Conservation (phyloP, 345 rosid species). For the Adansonia digitata region DNA sequence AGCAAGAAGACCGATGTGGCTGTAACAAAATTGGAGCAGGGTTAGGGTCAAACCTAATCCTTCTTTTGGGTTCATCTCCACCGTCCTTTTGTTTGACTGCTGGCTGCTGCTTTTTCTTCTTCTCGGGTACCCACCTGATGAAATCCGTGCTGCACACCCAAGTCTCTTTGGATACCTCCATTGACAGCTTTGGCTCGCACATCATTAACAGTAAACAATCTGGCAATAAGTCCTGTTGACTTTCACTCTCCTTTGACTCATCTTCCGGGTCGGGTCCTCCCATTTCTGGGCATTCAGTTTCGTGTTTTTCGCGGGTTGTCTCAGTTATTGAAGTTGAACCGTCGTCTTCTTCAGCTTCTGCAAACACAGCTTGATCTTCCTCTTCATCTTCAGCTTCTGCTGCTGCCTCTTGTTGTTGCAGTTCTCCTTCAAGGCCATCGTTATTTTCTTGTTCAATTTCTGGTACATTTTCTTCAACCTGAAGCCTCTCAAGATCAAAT, state of each 20-base stretch:
- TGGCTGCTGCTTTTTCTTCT: slow-evolving; percentile 27
- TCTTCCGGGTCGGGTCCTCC: slow-evolving; percentile 32
- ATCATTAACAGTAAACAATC: slow-evolving; percentile 87
- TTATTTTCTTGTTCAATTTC: background rate
- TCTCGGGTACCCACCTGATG: slow-evolving; percentile 61
- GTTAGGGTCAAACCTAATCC: slow-evolving; percentile 36
- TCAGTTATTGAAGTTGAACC: background rate
- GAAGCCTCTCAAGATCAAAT: background rate
- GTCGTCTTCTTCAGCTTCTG: background rate
- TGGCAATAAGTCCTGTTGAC: slow-evolving; percentile 40
- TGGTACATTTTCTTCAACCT: background rate
- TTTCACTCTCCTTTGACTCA: slow-evolving; percentile 34
- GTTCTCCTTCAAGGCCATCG: background rate
- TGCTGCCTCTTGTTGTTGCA: slow-evolving; percentile 8
- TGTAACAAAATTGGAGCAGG: slow-evolving; percentile 28
- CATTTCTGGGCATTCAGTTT: slow-evolving; percentile 18
- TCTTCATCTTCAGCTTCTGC: background rate
- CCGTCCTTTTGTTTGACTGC: slow-evolving; percentile 27
- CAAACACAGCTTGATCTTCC: background rate
- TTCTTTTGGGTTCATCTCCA: slow-evolving; percentile 40
- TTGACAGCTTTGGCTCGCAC: slow-evolving; percentile 94
- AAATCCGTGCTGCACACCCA: slow-evolving; percentile 95
- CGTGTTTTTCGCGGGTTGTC: slow-evolving; percentile 32
- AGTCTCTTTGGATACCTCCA: slow-evolving; percentile 96
- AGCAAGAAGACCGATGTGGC: slow-evolving; percentile 75